Evolutionary conservation across 371 early-diverging fungal species (phyloP).

Genomic region (Nosema muscidifuracis): DNA sequence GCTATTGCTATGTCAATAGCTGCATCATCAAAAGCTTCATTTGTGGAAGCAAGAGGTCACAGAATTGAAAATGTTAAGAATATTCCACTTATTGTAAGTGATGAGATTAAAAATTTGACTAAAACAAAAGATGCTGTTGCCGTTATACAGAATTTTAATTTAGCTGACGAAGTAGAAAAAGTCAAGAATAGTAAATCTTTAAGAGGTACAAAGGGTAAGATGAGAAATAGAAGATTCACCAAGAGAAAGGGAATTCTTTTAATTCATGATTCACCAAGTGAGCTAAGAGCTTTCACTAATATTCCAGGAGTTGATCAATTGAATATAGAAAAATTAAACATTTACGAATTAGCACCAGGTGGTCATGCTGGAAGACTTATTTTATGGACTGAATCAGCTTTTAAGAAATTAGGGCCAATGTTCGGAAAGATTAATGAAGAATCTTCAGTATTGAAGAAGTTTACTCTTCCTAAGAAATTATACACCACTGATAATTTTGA

Average conservation of each 20-base stretch:
- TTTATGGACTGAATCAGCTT: conserved; percentile 96
- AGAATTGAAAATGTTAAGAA: conserved; percentile 81
- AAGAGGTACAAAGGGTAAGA: conserved; percentile 95
- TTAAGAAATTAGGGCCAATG: conserved; percentile 81
- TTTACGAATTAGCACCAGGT: conserved; percentile 96
- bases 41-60: conserved; percentile 98
- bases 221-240: conserved; percentile 94
- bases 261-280: conserved; percentile 79
- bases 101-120: conserved; percentile 71
- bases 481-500: conserved; percentile 84
- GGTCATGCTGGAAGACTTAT: conserved; percentile 97
- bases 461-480: conserved; percentile 75
- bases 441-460: conserved; percentile 81
- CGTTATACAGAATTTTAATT: conserved; percentile 79
- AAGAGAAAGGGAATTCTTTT: conserved; percentile 94
- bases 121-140: conserved; percentile 93
- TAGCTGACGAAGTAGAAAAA: conserved; percentile 87
- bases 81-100: conserved; percentile 83
- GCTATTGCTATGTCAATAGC: conserved; percentile 94
- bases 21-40: conserved; percentile 83
- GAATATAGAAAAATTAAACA: conserved; percentile 77
- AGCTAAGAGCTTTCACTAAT: conserved; percentile 93
- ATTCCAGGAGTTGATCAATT: conserved; percentile 94
- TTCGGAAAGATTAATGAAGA: conserved; percentile 77
- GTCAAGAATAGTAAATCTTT: conserved; percentile 88